Evolutionary conservation across 2,329 filamentous ascomycete genomes (phyloP), one percentile per base, ranked within the genome.

Genomic region (Alternaria longipes): DNA sequence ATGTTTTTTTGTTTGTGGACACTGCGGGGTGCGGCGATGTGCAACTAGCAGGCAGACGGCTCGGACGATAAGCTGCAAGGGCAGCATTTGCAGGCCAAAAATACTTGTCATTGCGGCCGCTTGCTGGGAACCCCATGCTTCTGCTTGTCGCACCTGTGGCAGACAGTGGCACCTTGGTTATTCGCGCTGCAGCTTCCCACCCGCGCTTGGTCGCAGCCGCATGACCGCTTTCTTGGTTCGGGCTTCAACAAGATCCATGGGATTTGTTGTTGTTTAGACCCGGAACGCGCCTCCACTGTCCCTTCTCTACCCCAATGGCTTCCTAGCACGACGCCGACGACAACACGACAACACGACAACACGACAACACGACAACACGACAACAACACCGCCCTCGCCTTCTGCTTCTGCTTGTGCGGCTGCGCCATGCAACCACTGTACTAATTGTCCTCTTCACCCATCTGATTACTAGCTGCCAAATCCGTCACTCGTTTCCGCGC

Each of bases 401-500:
- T 30, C 28, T 30, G 28, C 54, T 54, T 62, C 56, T 60, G 51
- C 56, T 55, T 60, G 54, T 44, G 54, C 52, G 49, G 28, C 62
- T 62, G 54, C 68, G 62, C 63, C 56, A 76, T 76, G 73, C 68
- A 64, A 56, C 45, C 59, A 62, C 66, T 53, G 51, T 59, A 58
- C 47, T 64, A 53, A 51, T 40, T 52, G 40, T 32, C 52, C 47
- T 50, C 41, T 60, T 56, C 51, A 45, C 60, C 42, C 50, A 59
- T 45, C 40, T 54, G 54, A 36, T 51, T 62, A 22, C 49, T 41
- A 36, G 60, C 50, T 36, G 42, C 46, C 67, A 51, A 59, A 64
- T 51, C 55, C 57, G 73, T 73, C 75, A 65, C 70, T 78, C 74
- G 69, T 75, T 76, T 72, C 55, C 49, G 58, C 69, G 59, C 69